Conservation (phyloP, 2,329 filamentous ascomycete species). For the Chlorencoelia australis region DNA sequence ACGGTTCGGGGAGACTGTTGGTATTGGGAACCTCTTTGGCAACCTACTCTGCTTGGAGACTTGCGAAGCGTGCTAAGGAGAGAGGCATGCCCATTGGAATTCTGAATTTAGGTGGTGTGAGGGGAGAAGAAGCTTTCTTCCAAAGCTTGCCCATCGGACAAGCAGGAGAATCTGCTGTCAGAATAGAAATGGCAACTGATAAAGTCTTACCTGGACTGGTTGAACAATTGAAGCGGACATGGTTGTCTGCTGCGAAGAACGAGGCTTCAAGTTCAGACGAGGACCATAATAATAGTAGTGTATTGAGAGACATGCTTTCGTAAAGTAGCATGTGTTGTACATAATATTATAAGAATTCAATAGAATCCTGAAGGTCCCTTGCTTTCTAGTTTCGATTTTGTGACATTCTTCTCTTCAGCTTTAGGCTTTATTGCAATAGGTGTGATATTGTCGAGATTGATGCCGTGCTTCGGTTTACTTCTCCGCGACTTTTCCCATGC, state of each 20-base stretch:
- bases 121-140: slow-evolving; percentile 69
- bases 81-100: slow-evolving; percentile 78
- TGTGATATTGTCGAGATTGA: slow-evolving; percentile 2
- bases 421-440: background rate
- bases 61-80: slow-evolving; percentile 76
- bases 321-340: slow-evolving; percentile 26
- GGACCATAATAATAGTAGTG: slow-evolving; percentile 20
- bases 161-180: slow-evolving; percentile 40
- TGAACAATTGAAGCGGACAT: slow-evolving; percentile 32
- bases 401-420: slow-evolving; percentile 6
- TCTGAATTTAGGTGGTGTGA: slow-evolving; percentile 76
- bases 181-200: slow-evolving; percentile 49
- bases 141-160: slow-evolving; percentile 42
- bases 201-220: slow-evolving; percentile 47
- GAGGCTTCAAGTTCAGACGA: slow-evolving; percentile 23
- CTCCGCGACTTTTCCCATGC: slow-evolving; percentile 28
- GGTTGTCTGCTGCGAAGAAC: slow-evolving; percentile 18
- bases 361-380: slow-evolving; percentile 26
- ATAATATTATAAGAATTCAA: slow-evolving; percentile 13
- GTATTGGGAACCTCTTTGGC: slow-evolving; percentile 84
- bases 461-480: slow-evolving; percentile 17
- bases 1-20: slow-evolving; percentile 63
- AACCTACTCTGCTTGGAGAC: slow-evolving; percentile 88
- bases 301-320: slow-evolving; percentile 53
- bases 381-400: slow-evolving; percentile 10